Evolutionary conservation across 208 protist genomes (phyloP).

Genomic region (Wallacemonas sp.): DNA sequence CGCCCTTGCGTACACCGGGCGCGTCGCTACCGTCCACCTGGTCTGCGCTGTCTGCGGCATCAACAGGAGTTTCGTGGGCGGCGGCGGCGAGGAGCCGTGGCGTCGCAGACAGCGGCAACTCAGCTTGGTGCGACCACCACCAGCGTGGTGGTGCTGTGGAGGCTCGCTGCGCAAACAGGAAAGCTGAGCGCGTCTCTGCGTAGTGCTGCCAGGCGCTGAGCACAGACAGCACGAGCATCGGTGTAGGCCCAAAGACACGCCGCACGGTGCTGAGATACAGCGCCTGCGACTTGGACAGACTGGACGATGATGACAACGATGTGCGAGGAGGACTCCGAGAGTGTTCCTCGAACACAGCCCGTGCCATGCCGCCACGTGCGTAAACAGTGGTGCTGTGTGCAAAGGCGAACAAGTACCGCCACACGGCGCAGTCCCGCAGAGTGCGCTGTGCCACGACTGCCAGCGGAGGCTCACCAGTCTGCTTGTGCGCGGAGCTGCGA

Average conservation of each 20-base stretch:
- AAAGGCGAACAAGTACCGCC: neutral
- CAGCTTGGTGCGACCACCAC: too few relatives aligned
- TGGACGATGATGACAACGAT: neutral
- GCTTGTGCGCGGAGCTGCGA: neutral
- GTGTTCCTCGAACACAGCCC: neutral
- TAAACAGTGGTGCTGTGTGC: neutral
- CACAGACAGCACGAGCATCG: slow-evolving; percentile 26
- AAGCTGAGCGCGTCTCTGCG: slow-evolving; percentile 19
- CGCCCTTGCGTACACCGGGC: neutral
- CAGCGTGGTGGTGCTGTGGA: slow-evolving; percentile 1
- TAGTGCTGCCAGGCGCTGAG: slow-evolving; percentile 29
- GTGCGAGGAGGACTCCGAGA: neutral
- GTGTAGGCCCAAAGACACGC: neutral
- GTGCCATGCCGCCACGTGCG: neutral
- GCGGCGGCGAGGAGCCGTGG: too few relatives aligned
- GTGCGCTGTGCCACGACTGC: neutral
- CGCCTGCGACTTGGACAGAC: too few relatives aligned
- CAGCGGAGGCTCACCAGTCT: neutral
- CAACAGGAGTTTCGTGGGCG: too few relatives aligned
- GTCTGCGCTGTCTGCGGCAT: too few relatives aligned
- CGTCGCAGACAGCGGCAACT: too few relatives aligned
- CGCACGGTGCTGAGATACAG: neutral
- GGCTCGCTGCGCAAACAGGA: slow-evolving; percentile 21
- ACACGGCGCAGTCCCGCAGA: neutral
- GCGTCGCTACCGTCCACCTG: neutral